These are phyloP conservation scores for Pyrus communis DNA, from an alignment of 306 rosid species.

Conservation along the genomic window DNA sequence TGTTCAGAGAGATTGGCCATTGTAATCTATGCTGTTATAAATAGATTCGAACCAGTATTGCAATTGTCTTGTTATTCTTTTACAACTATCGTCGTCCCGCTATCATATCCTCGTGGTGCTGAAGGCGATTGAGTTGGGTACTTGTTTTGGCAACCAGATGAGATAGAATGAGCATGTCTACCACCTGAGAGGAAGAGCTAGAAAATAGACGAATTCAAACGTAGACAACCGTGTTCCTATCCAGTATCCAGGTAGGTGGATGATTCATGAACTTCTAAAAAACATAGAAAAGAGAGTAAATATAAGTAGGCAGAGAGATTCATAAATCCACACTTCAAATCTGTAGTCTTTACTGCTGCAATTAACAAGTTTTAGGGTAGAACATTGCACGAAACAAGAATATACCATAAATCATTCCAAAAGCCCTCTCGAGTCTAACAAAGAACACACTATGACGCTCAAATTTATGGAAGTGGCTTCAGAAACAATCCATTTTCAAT, in stretches of 20 bases:
- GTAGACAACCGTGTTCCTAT: background rate
- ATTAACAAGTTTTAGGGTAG: background rate
- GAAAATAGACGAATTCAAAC: background rate
- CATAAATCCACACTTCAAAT: background rate
- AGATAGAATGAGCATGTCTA: background rate
- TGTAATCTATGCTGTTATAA: constrained; percentile 20
- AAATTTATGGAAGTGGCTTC: background rate
- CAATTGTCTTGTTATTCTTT: background rate
- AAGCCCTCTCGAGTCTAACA: constrained; percentile 4
- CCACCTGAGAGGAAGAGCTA: background rate
- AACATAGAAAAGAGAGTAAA: too few species aligned
- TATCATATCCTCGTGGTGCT: background rate
- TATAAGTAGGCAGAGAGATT: too few species aligned
- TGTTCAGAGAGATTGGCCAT: background rate
- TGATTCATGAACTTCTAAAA: too few species aligned
- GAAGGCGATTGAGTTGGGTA: background rate
- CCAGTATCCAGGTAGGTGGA: too few species aligned
- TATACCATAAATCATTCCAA: constrained; percentile 3
- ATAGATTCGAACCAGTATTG: background rate
- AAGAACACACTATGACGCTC: background rate
- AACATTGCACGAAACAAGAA: background rate
- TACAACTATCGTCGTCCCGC: background rate
- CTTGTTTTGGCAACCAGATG: background rate
- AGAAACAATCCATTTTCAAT: background rate
- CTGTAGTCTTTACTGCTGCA: background rate